Percentiles rank a stretch among this genome's conserved stretches.
Evolutionary conservation across 192 early-diverging fungal genomes (phyloP).

Genomic region (Bifiguratus adelaidae): DNA sequence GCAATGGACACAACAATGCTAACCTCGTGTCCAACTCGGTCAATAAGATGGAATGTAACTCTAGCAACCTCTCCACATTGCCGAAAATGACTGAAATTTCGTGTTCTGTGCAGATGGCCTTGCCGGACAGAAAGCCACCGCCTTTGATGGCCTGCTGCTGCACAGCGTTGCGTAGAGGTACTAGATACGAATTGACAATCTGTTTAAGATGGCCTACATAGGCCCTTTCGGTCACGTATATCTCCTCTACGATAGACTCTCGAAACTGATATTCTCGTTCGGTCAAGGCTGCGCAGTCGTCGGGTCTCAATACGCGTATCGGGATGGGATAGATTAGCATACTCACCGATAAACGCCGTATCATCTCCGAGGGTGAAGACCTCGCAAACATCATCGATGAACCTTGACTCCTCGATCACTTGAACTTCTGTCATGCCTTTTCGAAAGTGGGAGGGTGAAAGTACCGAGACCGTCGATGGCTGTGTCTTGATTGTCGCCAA

Average conservation of each 20-base stretch:
- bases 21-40: background rate
- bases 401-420: no score
- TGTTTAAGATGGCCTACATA: background rate
- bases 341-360: no score
- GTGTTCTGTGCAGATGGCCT: constrained; percentile 6
- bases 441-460: no score
- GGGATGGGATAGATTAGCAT: no score
- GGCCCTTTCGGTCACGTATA: background rate
- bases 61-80: constrained; percentile 3
- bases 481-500: no score
- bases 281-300: no score
- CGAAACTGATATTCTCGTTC: background rate
- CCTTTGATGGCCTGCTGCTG: background rate
- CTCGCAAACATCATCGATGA: no score
- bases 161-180: background rate
- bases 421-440: no score
- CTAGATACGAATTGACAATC: background rate
- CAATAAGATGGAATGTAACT: background rate
- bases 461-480: no score
- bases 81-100: constrained; percentile 4
- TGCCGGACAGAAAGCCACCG: constrained; percentile 3
- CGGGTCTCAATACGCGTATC: no score
- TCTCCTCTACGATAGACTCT: background rate
- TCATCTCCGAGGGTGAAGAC: no score
- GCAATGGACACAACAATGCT: background rate